Evolutionary conservation across 148 eudicot genomes (phyloP), one percentile per base, ranked within the genome.

Genomic region (Nepenthes mirabilis): DNA sequence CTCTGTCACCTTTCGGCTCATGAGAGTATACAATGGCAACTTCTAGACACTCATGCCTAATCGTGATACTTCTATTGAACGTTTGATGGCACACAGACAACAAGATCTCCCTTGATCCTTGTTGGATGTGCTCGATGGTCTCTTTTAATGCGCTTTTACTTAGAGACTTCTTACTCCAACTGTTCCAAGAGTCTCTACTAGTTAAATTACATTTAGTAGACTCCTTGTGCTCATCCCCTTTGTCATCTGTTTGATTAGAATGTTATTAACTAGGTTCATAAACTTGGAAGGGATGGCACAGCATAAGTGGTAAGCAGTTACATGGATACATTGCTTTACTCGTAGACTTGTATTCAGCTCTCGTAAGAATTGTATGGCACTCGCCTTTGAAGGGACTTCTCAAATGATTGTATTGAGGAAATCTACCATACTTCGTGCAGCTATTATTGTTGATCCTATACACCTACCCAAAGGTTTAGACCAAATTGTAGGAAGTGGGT

Each of bases 381-480:
- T 58, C 56, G 23, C 43, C 55, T 35, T 66, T 59, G 54, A 62
- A 56, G 62, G 67, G 72, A 69, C 67, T 69, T 69, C 67, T 57
- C 62, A 57, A 62, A 69, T 62, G 72, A 69, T 67, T 43, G 61
- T 61, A 50, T 56, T 49, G 66, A 68, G 66, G 72, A 68, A 68
- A 61, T 68, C 60, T 68, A 61, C 61, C 72, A 56, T 58, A 66
- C 69, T 58, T 60, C 56, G 57, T 66, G 62, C 69, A 57, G 14
- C 54, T 61, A 61, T 66, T 66, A 14, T 65, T 65, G 60, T 65
- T 65, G 68, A 55, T 65, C 61, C 53, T 57, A 8, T 13, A 65
- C 54, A 49, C 58, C 61, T 65, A 56, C 67, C 59, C 59, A 53
- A 64, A 53, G 58, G 67, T 56, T 56, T 37, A 56, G 59, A 43